Evolutionary conservation across 345 rosid species (phyloP), one percentile per base, ranked within the genome.

Genomic region (Psidium friedrichsthalianum): DNA sequence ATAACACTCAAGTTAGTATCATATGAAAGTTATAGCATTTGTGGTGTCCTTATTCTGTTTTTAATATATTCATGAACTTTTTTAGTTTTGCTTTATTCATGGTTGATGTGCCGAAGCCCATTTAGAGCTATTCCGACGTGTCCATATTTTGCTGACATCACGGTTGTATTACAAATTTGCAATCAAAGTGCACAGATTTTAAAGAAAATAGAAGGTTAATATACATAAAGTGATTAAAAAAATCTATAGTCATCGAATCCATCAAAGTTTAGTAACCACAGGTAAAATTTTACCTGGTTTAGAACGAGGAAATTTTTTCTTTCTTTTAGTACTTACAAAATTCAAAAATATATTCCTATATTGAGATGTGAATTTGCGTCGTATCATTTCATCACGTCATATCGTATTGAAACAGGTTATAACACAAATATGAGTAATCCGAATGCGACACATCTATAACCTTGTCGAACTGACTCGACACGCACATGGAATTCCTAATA

Each of bases 391-490:
- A 32, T 69, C 3, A 1, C 3, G 11, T 36, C 11, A 2, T 36
- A 0, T 69, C 2, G 0, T 64, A 7, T 32, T 2, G 40, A 64
- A 64, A 16, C 1, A 4, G 0, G 1, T 0, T 15, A 32, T 29
- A 1, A 0, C 22, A 8, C 0, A 0, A 64, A 64, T 7, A 16
- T 64, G 44, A 64, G 5, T 6, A 6, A 61, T 27, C 32, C 18
- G 10, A 61, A 27, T 64, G 42, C 2, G 21, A 32, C 44, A 64
- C 10, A 5, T 64, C 7, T 29, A 32, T 3, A 0, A 61, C 29
- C 5, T 8, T 29, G 74, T 29, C 0, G 6, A 8, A 64, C 20
- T 36, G 11, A 69, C 11, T 58, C 2, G 2, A 36, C 78, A 36
- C 0, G 13, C 4, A 0, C 4, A 36, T 69, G 78, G 21, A 69